Evolutionary conservation across 192 early-diverging fungal genomes (phyloP), one percentile per base, ranked within the genome.

Genomic region (Geranomyces variabilis): DNA sequence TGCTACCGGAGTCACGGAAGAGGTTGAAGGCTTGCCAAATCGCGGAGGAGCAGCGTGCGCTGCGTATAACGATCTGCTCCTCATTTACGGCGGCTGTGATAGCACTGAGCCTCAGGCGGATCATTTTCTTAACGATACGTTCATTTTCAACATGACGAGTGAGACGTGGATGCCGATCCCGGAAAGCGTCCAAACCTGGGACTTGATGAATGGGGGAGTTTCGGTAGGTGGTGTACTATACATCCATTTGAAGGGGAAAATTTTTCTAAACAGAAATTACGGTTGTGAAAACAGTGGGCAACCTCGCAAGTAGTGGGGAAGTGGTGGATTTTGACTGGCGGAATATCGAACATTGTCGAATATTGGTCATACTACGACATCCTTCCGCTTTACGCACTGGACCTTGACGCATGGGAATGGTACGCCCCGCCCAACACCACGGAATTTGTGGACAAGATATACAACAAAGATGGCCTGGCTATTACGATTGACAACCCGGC

Each of bases 41-140:
- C 51, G 51, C 26, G 3, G 21, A 7, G 51, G 51, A 3, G 19
- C 51, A n/a, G 51, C 26, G 6, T 55, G 51, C 15, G 51, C 51
- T 3, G 51, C 51, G 31, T 29, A 60, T 29, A 17, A 17, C 5
- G 58, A 60, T 17, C 17, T 31, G 2, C 22, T 60, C 31, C 19
- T 60, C 6, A 60, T 60, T 17, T 60, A 60, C 17, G 58, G 58
- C 7, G 58, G n/a, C n/a, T n/a, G n/a, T n/a, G n/a, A n/a, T n/a
- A n/a, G n/a, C n/a, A n/a, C n/a, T n/a, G n/a, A n/a, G n/a, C n/a
- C n/a, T n/a, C n/a, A n/a, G n/a, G n/a, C n/a, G 58, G 28, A 28
- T 8, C 30, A 33, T 8, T 41, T 41, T 10, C 36, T 41, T 10
- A 41, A 41, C 51, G 51, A 53, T 17, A 53, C 26, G 6, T 17